Percentiles rank a stretch among this genome's conserved stretches.
phyloP scores from a whole-genome alignment of 129 eudicot genomes.

The Flaveria linearis region DNA sequence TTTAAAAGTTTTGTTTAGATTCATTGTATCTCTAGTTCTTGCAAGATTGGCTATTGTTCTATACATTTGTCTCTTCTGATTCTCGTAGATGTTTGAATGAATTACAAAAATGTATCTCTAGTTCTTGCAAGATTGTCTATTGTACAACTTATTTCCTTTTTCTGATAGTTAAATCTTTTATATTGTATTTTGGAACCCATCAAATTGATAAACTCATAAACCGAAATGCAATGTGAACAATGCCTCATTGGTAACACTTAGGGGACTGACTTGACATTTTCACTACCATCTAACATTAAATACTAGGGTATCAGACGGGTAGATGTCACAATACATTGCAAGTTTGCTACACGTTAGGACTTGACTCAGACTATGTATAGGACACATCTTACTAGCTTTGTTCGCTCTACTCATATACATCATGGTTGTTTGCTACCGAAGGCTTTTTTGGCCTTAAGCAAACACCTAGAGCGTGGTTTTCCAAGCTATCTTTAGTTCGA shows the following conservation, averaged over 20 bases:
- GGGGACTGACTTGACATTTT: not conserved
- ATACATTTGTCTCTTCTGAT: constrained; percentile 20
- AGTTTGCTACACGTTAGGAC: no score
- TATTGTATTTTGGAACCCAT: not conserved
- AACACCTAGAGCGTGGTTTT: no score
- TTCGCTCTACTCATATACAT: no score
- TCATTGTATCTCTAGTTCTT: constrained; percentile 27
- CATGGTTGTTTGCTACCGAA: no score
- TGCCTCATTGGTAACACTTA: not conserved
- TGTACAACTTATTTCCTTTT: not conserved
- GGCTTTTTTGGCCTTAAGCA: no score
- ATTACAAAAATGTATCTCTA: constrained; percentile 4
- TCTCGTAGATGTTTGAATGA: constrained; percentile 25
- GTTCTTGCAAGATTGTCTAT: no score
- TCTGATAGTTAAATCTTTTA: not conserved
- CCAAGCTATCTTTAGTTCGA: no score
- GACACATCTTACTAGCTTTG: no score
- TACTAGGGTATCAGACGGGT: no score
- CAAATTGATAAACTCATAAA: not conserved
- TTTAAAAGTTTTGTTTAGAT: constrained; percentile 28
- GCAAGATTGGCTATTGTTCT: constrained; percentile 15
- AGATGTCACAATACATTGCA: no score
- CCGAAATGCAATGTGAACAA: not conserved
- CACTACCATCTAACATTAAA: no score
- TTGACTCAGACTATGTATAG: no score